phyloP scores from a whole-genome alignment of 1,284 basidiomycete species.

The Ustilago curta region DNA sequence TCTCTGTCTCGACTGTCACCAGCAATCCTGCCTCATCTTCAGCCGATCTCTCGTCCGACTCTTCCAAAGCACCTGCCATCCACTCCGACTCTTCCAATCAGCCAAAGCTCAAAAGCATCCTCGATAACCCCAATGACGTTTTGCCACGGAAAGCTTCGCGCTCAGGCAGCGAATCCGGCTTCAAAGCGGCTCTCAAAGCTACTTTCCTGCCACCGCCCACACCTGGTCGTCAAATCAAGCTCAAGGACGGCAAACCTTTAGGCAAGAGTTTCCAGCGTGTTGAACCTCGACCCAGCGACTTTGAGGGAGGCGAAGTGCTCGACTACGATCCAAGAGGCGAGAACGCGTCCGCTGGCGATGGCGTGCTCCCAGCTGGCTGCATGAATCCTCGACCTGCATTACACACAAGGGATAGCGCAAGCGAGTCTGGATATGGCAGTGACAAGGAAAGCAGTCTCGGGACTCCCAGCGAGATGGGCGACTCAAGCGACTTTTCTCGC shows the following conservation, averaged over 20 bases:
- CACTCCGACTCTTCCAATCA: slow-evolving; percentile 12
- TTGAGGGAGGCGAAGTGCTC: slow-evolving; percentile 58
- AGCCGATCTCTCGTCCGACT: slow-evolving; percentile 23
- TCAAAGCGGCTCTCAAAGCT: slow-evolving; percentile 53
- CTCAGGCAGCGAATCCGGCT: slow-evolving; percentile 29
- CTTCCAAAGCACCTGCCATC: slow-evolving; percentile 12
- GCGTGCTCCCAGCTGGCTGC: slow-evolving; percentile 35
- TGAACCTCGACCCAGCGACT: slow-evolving; percentile 35
- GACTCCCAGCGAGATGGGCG: slow-evolving; percentile 28
- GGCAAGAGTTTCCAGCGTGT: slow-evolving; percentile 57
- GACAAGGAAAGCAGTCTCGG: slow-evolving; percentile 36
- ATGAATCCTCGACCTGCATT: slow-evolving; percentile 13
- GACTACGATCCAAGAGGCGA: slow-evolving; percentile 56
- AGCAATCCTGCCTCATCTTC: slow-evolving; percentile 24
- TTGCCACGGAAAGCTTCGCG: slow-evolving; percentile 28
- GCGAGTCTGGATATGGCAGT: slow-evolving; percentile 47
- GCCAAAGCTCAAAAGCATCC: slow-evolving; percentile 50
- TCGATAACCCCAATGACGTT: slow-evolving; percentile 55
- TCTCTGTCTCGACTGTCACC: slow-evolving; percentile 16
- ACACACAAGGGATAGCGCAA: slow-evolving; percentile 13
- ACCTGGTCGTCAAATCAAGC: slow-evolving; percentile 52
- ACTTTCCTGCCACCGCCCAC: slow-evolving; percentile 56
- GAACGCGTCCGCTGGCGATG: slow-evolving; percentile 52
- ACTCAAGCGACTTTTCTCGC: slow-evolving; percentile 20
- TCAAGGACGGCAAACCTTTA: slow-evolving; percentile 46